A percentile compares a stretch with the other conserved stretches of the same genome.
Evolutionary conservation across 1,139 yeast species (phyloP).

Genomic region (Hemisphaericaspora xylanilytica): DNA sequence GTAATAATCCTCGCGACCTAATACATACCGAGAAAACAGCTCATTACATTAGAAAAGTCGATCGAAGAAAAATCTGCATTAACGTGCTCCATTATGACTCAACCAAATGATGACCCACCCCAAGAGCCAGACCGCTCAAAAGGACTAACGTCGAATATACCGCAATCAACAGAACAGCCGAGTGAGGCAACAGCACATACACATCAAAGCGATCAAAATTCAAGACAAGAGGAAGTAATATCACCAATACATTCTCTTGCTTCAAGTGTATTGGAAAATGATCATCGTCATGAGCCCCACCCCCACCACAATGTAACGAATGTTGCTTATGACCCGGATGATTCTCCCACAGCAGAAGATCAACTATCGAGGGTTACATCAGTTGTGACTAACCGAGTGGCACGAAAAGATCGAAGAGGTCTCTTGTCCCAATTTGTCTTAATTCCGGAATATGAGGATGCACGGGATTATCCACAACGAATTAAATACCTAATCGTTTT

Average conservation of each 20-base stretch:
- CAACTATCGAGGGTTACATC: constrained; percentile 9
- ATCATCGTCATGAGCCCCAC: constrained; percentile 8
- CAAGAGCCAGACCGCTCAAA: too few species aligned
- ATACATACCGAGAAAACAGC: too few species aligned
- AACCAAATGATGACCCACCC: too few species aligned
- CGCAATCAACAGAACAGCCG: neutral
- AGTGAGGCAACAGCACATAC: neutral
- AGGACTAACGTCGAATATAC: too few species aligned
- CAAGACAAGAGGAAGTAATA: neutral
- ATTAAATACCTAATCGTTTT: constrained; percentile 57
- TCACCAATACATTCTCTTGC: constrained; percentile 1
- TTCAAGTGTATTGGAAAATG: constrained; percentile 2
- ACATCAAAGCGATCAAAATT: too few species aligned
- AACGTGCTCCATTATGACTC: too few species aligned
- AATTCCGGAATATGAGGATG: constrained; percentile 71
- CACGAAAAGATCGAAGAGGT: constrained; percentile 51
- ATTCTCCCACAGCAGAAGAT: neutral
- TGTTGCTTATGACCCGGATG: neutral
- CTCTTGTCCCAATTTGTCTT: constrained; percentile 50
- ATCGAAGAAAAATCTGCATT: too few species aligned
- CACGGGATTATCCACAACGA: constrained; percentile 55
- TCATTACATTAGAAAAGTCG: neutral
- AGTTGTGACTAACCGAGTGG: constrained; percentile 30
- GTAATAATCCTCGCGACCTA: too few species aligned
- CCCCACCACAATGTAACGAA: constrained; percentile 1